phyloP scores from a whole-genome alignment of 345 rosid species.

The Eucalyptus regnans region DNA sequence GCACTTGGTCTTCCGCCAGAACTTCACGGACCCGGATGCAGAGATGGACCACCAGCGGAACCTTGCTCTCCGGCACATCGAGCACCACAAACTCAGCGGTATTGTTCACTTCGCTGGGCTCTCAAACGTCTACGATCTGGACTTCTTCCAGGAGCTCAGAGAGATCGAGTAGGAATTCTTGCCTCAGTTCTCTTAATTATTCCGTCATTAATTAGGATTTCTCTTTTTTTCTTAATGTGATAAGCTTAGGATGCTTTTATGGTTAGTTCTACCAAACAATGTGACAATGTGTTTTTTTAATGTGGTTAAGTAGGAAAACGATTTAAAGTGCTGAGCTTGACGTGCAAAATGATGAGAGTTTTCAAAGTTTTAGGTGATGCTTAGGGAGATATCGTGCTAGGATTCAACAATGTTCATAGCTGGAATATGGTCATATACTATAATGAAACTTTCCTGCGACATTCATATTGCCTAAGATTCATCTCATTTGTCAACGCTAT shows the following conservation, averaged over 20 bases:
- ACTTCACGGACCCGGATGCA: slow-evolving; percentile 49
- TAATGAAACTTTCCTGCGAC: not conserved
- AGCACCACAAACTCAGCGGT: slow-evolving; percentile 72
- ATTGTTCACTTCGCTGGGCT: slow-evolving; percentile 80
- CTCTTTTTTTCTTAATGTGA: not conserved
- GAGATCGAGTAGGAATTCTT: slow-evolving; percentile 55
- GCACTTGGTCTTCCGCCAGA: slow-evolving; percentile 57
- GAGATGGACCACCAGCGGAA: slow-evolving; percentile 74
- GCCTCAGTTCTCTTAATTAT: not conserved
- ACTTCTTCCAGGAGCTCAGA: slow-evolving; percentile 68
- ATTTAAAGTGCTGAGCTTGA: not conserved
- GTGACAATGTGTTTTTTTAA: not conserved
- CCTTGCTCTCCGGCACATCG: slow-evolving; percentile 67
- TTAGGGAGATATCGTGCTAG: not conserved
- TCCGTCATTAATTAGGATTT: not conserved
- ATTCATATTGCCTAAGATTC: not conserved
- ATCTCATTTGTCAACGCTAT: not conserved
- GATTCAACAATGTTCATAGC: not conserved
- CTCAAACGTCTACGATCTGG: slow-evolving; percentile 71
- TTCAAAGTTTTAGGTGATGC: not conserved
- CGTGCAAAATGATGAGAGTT: not conserved
- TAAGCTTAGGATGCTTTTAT: not conserved
- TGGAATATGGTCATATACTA: not conserved
- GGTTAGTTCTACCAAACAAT: not conserved
- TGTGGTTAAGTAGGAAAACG: not conserved